A percentile compares a stretch with the other conserved stretches of the same genome.
These are phyloP conservation scores for Tricholoma flavovirens DNA, from an alignment of 768 basidiomycete species.

Conservation along the genomic window DNA sequence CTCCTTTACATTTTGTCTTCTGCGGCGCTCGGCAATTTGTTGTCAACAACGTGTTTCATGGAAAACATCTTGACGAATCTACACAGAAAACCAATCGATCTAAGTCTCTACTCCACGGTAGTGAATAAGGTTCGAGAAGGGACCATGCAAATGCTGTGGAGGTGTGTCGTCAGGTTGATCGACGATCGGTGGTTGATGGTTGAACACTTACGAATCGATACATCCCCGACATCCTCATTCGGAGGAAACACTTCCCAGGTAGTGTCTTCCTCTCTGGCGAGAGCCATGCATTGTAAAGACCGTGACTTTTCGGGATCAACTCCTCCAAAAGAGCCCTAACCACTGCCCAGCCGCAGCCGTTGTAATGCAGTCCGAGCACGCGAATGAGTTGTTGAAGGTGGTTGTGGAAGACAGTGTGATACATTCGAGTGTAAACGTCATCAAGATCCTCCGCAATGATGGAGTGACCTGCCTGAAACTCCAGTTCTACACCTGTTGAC, in stretches of 20 bases:
- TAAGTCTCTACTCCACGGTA: constrained; percentile 31
- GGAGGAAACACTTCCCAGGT: constrained; percentile 51
- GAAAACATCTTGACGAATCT: not conserved
- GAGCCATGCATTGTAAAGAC: constrained; percentile 46
- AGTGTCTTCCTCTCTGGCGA: constrained; percentile 41
- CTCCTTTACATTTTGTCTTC: no score
- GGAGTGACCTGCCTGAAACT: constrained; percentile 42
- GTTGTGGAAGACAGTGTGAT: constrained; percentile 54
- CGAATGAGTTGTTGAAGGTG: constrained; percentile 56
- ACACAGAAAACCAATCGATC: constrained; percentile 1
- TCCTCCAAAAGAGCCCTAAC: constrained; percentile 39
- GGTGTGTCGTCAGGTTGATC: not conserved
- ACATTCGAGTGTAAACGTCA: constrained; percentile 52
- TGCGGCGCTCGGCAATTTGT: no score
- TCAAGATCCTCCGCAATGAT: constrained; percentile 46
- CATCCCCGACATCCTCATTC: constrained; percentile 53
- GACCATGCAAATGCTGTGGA: constrained; percentile 45
- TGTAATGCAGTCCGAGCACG: constrained; percentile 51
- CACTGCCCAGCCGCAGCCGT: constrained; percentile 46
- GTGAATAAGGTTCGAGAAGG: constrained; percentile 51
- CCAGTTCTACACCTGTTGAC: constrained; percentile 45
- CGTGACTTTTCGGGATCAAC: constrained; percentile 41
- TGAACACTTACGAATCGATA: constrained; percentile 43
- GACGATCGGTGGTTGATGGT: not conserved
- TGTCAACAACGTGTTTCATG: not conserved